Evolutionary conservation across 1,139 yeast species (phyloP).

Genomic region (Nematodospora anomalae): DNA sequence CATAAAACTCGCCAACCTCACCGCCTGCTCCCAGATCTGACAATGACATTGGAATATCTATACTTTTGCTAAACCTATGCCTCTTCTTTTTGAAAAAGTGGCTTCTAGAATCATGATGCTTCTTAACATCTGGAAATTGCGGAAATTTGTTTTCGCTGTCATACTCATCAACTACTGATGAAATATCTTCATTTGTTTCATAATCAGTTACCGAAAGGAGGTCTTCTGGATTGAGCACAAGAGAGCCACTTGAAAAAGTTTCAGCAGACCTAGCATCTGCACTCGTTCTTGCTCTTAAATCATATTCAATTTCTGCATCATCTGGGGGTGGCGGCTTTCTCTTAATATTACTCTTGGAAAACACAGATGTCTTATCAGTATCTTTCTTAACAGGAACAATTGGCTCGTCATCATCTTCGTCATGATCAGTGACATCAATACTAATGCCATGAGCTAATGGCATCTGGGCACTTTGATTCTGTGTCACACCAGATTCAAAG

Average conservation of each 20-base stretch:
- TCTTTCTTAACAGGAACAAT: conserved; percentile 4
- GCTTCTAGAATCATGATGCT: conserved; percentile 9
- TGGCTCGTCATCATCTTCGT: conserved; percentile 6
- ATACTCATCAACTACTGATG: conserved; percentile 4
- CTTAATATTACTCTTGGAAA: conserved; percentile 15
- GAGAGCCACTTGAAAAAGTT: conserved; percentile 18
- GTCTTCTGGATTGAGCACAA: conserved; percentile 11
- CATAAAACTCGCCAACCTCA: conserved; percentile 12
- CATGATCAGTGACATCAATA: conserved; percentile 14
- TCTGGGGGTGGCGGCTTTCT: conserved; percentile 31
- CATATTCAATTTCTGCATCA: conserved; percentile 4
- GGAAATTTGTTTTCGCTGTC: conserved; percentile 21
- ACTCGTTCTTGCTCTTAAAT: conserved; percentile 8
- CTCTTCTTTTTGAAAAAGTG: conserved; percentile 18
- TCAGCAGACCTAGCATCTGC: conserved; percentile 12
- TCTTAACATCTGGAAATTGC: conserved; percentile 28
- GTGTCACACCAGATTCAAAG: conserved; percentile 14
- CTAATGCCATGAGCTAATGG: conserved; percentile 11
- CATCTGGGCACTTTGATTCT: conserved; percentile 1
- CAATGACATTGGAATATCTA: conserved; percentile 17
- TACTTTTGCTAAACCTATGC: conserved; percentile 14
- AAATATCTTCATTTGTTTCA: conserved; percentile 11
- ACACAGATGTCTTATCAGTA: conserved; percentile 3
- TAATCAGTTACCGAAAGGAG: conserved; percentile 15
- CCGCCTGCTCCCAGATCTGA: conserved; percentile 18